These are phyloP conservation scores for Irineochytrium annulatum DNA, from an alignment of 192 early-diverging fungal species.

Conservation along the genomic window DNA sequence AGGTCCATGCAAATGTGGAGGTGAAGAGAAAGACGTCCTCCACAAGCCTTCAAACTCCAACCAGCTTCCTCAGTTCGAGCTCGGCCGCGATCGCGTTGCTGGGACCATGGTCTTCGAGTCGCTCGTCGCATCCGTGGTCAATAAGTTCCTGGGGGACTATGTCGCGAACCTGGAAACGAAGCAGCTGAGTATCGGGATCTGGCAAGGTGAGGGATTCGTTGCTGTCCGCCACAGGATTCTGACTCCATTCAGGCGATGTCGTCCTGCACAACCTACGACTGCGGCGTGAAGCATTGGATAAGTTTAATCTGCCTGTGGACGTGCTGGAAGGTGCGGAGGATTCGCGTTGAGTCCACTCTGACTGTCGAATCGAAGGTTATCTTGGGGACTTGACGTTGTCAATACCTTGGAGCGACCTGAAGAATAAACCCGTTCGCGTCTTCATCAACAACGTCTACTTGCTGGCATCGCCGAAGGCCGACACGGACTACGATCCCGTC, in stretches of 20 bases:
- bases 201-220: constrained; percentile 69
- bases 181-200: constrained; percentile 93
- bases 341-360: constrained; percentile 13
- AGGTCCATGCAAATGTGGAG: too few species aligned
- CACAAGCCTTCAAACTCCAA: too few species aligned
- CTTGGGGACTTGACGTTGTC: constrained; percentile 86
- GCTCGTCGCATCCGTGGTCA: constrained; percentile 37
- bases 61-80: too few species aligned
- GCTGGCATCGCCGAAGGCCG: constrained; percentile 75
- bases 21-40: too few species aligned
- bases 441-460: constrained; percentile 85
- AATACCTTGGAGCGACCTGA: constrained; percentile 98
- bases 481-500: constrained; percentile 72
- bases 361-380: constrained; percentile 58
- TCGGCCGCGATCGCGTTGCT: not conserved
- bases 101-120: constrained; percentile 47
- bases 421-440: constrained; percentile 87
- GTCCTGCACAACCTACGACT: constrained; percentile 85
- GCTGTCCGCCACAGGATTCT: not conserved
- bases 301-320: constrained; percentile 91
- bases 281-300: constrained; percentile 85
- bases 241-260: constrained; percentile 75
- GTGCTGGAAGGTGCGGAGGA: constrained; percentile 68
- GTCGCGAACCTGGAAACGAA: constrained; percentile 89
- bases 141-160: constrained; percentile 85